phyloP scores from a whole-genome alignment of 306 rosid genomes.

The Nissolia schottii region DNA sequence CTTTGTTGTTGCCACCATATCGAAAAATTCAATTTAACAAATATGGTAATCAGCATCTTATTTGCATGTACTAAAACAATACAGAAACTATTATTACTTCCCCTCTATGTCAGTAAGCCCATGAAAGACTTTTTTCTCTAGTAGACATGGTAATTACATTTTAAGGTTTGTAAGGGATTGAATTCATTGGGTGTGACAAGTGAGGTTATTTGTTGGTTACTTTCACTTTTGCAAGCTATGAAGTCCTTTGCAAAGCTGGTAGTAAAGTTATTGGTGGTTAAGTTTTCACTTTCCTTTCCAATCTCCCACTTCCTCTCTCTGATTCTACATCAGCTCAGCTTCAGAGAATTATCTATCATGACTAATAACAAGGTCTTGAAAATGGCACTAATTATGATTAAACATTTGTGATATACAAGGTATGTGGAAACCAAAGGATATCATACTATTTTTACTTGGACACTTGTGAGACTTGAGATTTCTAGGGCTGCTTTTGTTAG shows the following conservation, averaged over 20 bases:
- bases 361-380: neutral
- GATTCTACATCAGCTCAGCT: neutral
- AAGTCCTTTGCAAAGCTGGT: neutral
- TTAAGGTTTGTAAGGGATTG: neutral
- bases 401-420: neutral
- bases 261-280: neutral
- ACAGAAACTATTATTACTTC: neutral
- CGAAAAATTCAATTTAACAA: neutral
- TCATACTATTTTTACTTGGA: neutral
- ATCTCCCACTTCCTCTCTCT: neutral
- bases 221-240: neutral
- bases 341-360: neutral
- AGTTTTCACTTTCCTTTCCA: neutral
- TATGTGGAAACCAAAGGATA: neutral
- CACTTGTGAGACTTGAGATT: constrained; percentile 1
- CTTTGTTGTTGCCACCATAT: neutral
- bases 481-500: neutral
- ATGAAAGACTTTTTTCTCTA: neutral
- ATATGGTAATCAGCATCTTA: neutral
- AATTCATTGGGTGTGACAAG: neutral
- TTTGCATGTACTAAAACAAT: neutral
- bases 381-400: neutral
- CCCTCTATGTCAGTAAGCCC: neutral
- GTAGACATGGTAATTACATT: neutral
- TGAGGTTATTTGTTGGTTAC: neutral